A percentile compares a stretch with the other conserved stretches of the same genome.
phyloP scores from a whole-genome alignment of 139 green algal genomes.

The Micractinium conductrix region DNA sequence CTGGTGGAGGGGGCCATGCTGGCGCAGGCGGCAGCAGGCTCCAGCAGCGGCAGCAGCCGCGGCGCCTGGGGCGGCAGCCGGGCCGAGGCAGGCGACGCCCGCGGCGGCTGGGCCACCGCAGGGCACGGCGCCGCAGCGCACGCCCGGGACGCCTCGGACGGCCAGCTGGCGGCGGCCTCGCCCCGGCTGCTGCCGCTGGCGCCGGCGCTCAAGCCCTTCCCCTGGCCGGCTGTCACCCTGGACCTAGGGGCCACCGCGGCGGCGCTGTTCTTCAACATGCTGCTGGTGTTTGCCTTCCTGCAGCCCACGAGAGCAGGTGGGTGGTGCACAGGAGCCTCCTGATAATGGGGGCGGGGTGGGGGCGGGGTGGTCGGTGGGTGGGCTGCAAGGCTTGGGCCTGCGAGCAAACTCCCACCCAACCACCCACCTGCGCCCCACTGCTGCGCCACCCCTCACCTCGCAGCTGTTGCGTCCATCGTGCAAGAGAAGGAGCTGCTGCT shows the following conservation, averaged over 20 bases:
- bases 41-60: neutral
- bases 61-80: neutral
- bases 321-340: neutral
- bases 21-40: conserved; percentile 26
- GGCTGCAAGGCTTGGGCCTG: neutral
- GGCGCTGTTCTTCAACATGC: conserved; percentile 77
- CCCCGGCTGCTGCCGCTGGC: conserved; percentile 30
- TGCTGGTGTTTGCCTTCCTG: conserved; percentile 78
- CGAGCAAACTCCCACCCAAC: neutral
- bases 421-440: too few relatives aligned
- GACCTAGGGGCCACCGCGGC: conserved; percentile 57
- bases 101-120: neutral
- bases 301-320: conserved; percentile 50
- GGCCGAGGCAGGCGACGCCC: neutral
- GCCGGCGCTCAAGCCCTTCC: conserved; percentile 69
- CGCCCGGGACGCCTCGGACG: too few relatives aligned
- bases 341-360: neutral
- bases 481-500: conserved; percentile 85
- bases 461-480: conserved; percentile 67
- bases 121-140: too few relatives aligned
- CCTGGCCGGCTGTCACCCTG: conserved; percentile 68
- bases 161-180: neutral
- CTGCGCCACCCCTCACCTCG: too few relatives aligned
- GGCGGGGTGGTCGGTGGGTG: neutral
- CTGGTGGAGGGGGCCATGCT: conserved; percentile 61